These are phyloP conservation scores for Microbotryum lychnidis-dioicae DNA, from an alignment of 1,284 basidiomycete genomes.

Conservation along the genomic window DNA sequence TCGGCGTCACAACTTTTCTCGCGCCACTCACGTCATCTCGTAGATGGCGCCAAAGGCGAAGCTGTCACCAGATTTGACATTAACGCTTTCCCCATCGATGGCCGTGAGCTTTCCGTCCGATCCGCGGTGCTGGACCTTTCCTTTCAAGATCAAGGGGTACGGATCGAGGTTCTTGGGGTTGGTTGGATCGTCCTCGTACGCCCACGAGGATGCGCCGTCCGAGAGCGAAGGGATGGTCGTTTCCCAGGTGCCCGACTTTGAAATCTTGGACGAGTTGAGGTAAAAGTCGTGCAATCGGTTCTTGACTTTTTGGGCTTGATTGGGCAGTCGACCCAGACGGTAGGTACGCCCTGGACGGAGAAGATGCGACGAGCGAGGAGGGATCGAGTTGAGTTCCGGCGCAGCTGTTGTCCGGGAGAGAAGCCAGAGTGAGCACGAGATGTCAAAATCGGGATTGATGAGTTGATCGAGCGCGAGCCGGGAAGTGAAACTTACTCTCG, in stretches of 20 bases:
- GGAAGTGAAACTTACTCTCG: neutral
- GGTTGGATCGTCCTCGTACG: slow-evolving; percentile 8
- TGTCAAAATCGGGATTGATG: too few relatives aligned
- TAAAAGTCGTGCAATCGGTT: slow-evolving; percentile 14
- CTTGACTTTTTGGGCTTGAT: neutral
- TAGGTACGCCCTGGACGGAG: slow-evolving; percentile 19
- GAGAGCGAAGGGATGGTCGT: neutral
- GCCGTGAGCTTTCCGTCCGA: too few relatives aligned
- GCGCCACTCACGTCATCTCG: too few relatives aligned
- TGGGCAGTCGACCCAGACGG: slow-evolving; percentile 17
- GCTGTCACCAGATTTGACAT: too few relatives aligned
- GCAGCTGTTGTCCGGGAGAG: neutral
- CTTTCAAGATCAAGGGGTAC: slow-evolving; percentile 13
- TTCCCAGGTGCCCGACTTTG: slow-evolving; percentile 17
- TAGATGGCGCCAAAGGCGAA: too few relatives aligned
- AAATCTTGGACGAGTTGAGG: slow-evolving; percentile 9
- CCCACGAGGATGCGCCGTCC: neutral
- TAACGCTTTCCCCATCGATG: too few relatives aligned
- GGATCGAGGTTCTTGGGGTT: slow-evolving; percentile 11
- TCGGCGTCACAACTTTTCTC: too few relatives aligned
- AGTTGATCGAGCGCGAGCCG: too few relatives aligned
- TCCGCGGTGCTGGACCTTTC: too few relatives aligned
- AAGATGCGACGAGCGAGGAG: slow-evolving; percentile 6
- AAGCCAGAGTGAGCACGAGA: neutral
- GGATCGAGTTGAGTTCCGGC: slow-evolving; percentile 3